Percentiles rank a stretch among this genome's conserved stretches.
Evolutionary conservation across 345 rosid species (phyloP).

Genomic region (Boechera stricta): DNA sequence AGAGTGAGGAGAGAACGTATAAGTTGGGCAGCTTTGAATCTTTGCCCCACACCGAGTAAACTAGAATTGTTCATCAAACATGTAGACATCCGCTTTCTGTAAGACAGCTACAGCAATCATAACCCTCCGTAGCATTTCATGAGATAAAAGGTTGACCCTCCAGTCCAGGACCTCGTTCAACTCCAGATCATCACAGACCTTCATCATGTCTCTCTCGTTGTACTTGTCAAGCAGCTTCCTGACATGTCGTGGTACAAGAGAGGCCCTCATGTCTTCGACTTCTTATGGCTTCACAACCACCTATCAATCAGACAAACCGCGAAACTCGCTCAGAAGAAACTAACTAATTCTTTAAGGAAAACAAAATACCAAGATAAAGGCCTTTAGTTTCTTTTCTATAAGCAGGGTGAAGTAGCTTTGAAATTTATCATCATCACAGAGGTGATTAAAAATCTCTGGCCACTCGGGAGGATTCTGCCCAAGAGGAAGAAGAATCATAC

Average conservation of each 20-base stretch:
- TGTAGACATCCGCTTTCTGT: constrained; percentile 84
- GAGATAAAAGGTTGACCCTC: too few relatives aligned
- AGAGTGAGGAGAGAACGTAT: constrained; percentile 55
- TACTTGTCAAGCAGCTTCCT: neutral
- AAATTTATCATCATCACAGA: too few relatives aligned
- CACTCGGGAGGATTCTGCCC: too few relatives aligned
- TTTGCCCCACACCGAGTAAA: constrained; percentile 84
- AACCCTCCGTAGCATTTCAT: constrained; percentile 55
- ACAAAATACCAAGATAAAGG: too few relatives aligned
- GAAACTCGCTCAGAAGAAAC: too few relatives aligned
- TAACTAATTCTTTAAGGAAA: too few relatives aligned
- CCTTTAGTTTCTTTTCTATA: too few relatives aligned
- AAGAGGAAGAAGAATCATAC: neutral
- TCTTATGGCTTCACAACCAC: too few relatives aligned
- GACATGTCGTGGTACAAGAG: neutral
- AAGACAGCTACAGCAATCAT: constrained; percentile 78
- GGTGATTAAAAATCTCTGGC: too few relatives aligned
- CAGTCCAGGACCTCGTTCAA: neutral
- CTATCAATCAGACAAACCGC: too few relatives aligned
- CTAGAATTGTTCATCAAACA: constrained; percentile 91
- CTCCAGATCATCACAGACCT: neutral
- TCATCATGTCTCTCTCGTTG: neutral
- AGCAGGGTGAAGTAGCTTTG: too few relatives aligned
- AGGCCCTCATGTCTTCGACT: too few relatives aligned
- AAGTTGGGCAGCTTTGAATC: constrained; percentile 64